These are phyloP conservation scores for Pichia sp. DNA, from an alignment of 1,139 yeast genomes.

Conservation along the genomic window DNA sequence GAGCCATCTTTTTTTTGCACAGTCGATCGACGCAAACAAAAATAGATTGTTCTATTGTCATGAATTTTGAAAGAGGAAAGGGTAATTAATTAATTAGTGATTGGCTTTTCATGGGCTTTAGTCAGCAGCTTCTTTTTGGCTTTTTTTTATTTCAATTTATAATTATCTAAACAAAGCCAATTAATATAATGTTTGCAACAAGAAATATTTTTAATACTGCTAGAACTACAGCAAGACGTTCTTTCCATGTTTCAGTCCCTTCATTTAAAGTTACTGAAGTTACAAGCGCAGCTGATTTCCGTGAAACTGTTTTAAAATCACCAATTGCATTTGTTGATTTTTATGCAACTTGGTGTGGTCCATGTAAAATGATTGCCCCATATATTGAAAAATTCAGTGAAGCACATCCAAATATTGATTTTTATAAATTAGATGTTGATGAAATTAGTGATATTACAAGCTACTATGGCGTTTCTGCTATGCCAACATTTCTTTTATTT, in stretches of 20 bases:
- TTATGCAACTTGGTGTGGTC: slow-evolving; percentile 91
- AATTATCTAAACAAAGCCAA: too few relatives aligned
- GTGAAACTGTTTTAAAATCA: slow-evolving; percentile 40
- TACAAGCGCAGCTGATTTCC: slow-evolving; percentile 39
- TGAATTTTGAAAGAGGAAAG: too few relatives aligned
- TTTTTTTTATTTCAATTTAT: too few relatives aligned
- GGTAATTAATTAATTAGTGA: too few relatives aligned
- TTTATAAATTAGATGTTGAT: slow-evolving; percentile 67
- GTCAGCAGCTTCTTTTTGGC: too few relatives aligned
- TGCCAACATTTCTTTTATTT: slow-evolving; percentile 82
- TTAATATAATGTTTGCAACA: slow-evolving; percentile 4
- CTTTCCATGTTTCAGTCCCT: slow-evolving; percentile 15
- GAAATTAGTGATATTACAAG: slow-evolving; percentile 52
- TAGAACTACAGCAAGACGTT: slow-evolving; percentile 11
- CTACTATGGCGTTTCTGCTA: slow-evolving; percentile 65
- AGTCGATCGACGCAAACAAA: too few relatives aligned
- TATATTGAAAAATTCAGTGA: slow-evolving; percentile 56
- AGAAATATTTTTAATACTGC: background rate
- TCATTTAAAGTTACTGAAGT: slow-evolving; percentile 28
- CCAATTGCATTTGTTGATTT: slow-evolving; percentile 73
- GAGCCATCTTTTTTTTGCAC: too few relatives aligned
- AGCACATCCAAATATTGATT: slow-evolving; percentile 44
- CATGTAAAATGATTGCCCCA: slow-evolving; percentile 84
- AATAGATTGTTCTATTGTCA: too few relatives aligned
- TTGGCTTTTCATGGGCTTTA: too few relatives aligned